Base-by-base conservation (phyloP, 768 basidiomycete species). In the Myochromella boudieri region DNA sequence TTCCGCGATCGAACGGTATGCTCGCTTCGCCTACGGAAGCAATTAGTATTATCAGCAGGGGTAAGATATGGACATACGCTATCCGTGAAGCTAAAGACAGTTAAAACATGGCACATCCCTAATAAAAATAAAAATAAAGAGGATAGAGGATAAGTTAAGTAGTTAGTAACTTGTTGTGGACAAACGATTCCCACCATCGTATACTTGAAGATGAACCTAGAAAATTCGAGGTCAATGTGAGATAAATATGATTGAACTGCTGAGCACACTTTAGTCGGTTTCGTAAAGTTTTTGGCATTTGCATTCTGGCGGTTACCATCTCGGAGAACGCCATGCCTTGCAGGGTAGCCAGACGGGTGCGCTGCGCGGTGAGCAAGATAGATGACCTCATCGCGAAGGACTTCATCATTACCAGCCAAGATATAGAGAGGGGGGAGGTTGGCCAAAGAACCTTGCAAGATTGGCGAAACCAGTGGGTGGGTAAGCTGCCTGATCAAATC, bases 311-410 rank as follows among this genome's bases (percentile, higher is more conserved):
- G 61, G 15, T 52, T 52, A 4, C 66, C 69, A 10, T 72, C 69
- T 14, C 66, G 60, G 11, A 82, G 64, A 1, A 83, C 68, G 17
- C 81, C 80, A 11, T 74, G 62, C 20, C 84, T 70, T 1, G 80
- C 66, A 1, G 86, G 86, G 57, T 82, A 89, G 24, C 76, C 60
- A 0, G 74, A 68, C 1, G 89, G 91, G 58, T 84, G 68, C 1
- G 91, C 87, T 4, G 89, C 88, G 54, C 86, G 85, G 61, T 92
- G 90, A 0, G 90, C 88, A 50, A 84, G 54, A 57, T 85, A 88
- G 6, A 91, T 70, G 22, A 87, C 82, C 63, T 91, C 89, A 60
- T 93, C 90, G 15, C 87, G 66, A 27, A 91, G 61, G 1, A 87
- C 80, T 60, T 91, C 90, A 10, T 80, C 81, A 51, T 90, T 77